A percentile compares a stretch with the other conserved stretches of the same genome.
These are phyloP conservation scores for Yamadazyma dendronema DNA, from an alignment of 1,139 yeast species.

Conservation along the genomic window DNA sequence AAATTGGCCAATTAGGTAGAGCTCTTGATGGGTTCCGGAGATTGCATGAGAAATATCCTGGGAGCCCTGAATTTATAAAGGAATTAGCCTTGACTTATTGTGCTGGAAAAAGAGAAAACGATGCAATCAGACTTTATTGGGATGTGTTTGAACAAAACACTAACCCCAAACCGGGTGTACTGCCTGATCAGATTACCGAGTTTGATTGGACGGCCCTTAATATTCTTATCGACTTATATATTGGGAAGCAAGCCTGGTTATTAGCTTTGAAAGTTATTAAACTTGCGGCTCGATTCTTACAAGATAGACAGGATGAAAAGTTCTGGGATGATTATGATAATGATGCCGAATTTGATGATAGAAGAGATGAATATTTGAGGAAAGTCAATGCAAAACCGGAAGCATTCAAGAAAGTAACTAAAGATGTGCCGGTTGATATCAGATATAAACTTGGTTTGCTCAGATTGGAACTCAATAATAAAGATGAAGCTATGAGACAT, in stretches of 20 bases:
- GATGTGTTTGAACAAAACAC: slow-evolving; percentile 60
- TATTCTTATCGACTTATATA: slow-evolving; percentile 74
- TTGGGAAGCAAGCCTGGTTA: slow-evolving; percentile 61
- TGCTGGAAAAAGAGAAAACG: slow-evolving; percentile 70
- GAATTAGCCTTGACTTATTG: slow-evolving; percentile 78
- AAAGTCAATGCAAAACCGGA: slow-evolving; percentile 18
- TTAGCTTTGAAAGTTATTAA: slow-evolving; percentile 67
- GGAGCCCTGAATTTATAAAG: slow-evolving; percentile 59
- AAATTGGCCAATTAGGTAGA: slow-evolving; percentile 60
- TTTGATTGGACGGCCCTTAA: slow-evolving; percentile 91
- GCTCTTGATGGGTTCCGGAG: slow-evolving; percentile 76
- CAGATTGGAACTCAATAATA: slow-evolving; percentile 62
- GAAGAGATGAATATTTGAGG: slow-evolving; percentile 45
- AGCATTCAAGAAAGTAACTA: slow-evolving; percentile 25
- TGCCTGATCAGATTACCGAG: slow-evolving; percentile 27
- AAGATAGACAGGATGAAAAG: slow-evolving; percentile 62
- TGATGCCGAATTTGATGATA: slow-evolving; percentile 77
- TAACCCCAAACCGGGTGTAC: slow-evolving; percentile 19
- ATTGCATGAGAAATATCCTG: slow-evolving; percentile 59
- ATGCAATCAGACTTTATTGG: slow-evolving; percentile 78
- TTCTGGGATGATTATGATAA: slow-evolving; percentile 81
- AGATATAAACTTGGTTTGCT: slow-evolving; percentile 75
- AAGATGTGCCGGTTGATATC: slow-evolving; percentile 76
- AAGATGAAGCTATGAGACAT: slow-evolving; percentile 66
- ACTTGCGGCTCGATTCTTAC: slow-evolving; percentile 80